phyloP scores from a whole-genome alignment of 2,329 filamentous ascomycete genomes.

The Claviceps sp. region DNA sequence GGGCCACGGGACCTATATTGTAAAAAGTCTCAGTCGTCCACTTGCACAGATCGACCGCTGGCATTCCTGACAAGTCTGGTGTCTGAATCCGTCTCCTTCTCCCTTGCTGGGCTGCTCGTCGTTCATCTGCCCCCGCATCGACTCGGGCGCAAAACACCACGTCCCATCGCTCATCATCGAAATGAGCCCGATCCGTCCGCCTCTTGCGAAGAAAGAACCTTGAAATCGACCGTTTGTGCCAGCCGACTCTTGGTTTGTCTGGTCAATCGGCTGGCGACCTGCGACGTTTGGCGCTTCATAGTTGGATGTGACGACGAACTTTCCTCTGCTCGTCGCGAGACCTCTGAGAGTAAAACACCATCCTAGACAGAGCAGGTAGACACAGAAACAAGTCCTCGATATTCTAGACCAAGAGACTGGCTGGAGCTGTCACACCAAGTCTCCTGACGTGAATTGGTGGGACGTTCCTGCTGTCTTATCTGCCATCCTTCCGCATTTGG shows the following conservation, averaged over 20 bases:
- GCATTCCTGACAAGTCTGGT: not conserved
- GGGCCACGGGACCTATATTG: no score
- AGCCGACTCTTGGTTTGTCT: not conserved
- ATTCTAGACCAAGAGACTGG: not conserved
- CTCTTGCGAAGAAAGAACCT: not conserved
- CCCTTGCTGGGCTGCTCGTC: not conserved
- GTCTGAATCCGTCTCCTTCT: not conserved
- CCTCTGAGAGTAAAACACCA: not conserved
- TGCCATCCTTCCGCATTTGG: constrained; percentile 2
- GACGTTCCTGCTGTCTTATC: constrained; percentile 1
- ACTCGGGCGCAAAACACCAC: not conserved
- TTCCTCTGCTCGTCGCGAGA: not conserved
- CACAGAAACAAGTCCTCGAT: not conserved
- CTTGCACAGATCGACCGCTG: no score
- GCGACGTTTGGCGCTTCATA: not conserved
- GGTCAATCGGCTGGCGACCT: not conserved
- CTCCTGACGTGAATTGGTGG: not conserved
- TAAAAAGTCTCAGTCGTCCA: not conserved
- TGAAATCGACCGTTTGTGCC: no score
- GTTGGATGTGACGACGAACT: not conserved
- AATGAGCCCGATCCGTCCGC: not conserved
- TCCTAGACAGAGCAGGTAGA: not conserved
- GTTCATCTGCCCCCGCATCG: not conserved
- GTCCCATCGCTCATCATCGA: not conserved
- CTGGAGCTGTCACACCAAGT: not conserved